A percentile compares a stretch with the other conserved stretches of the same genome.
These are phyloP conservation scores for Penicillium sp. DNA, from an alignment of 2,329 filamentous ascomycete genomes.

Conservation along the genomic window DNA sequence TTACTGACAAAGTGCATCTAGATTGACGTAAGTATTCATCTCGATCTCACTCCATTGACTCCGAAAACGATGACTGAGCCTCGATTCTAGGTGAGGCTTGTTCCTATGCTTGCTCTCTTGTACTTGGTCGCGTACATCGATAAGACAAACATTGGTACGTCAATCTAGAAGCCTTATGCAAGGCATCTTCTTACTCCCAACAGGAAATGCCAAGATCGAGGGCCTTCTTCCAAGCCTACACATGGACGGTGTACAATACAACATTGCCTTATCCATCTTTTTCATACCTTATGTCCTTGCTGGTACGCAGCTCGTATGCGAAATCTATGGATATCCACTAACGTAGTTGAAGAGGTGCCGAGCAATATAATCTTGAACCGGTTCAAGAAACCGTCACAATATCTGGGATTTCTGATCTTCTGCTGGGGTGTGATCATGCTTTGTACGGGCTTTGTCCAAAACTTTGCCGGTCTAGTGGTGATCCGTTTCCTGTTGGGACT, in stretches of 20 bases:
- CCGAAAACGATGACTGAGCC: not conserved
- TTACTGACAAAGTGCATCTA: not conserved
- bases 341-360: conserved; percentile 41
- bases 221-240: conserved; percentile 55
- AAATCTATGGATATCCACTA: conserved; percentile 68
- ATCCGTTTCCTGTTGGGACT: conserved; percentile 16
- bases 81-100: conserved; percentile 4
- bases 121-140: conserved; percentile 20
- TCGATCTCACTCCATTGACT: not conserved
- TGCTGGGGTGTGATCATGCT: conserved; percentile 20
- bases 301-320: conserved; percentile 66
- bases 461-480: conserved; percentile 14
- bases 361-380: conserved; percentile 22
- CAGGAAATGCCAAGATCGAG: conserved; percentile 57
- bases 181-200: not conserved
- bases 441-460: conserved; percentile 17
- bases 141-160: conserved; percentile 19
- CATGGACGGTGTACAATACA: conserved; percentile 64
- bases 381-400: conserved; percentile 42
- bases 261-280: conserved; percentile 71
- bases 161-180: not conserved
- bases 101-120: conserved; percentile 17
- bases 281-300: conserved; percentile 76
- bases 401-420: conserved; percentile 40
- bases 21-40: not conserved